phyloP scores from a whole-genome alignment of 225 moss, liverwort and hornwort species.

The Marchantia polymorpha region DNA sequence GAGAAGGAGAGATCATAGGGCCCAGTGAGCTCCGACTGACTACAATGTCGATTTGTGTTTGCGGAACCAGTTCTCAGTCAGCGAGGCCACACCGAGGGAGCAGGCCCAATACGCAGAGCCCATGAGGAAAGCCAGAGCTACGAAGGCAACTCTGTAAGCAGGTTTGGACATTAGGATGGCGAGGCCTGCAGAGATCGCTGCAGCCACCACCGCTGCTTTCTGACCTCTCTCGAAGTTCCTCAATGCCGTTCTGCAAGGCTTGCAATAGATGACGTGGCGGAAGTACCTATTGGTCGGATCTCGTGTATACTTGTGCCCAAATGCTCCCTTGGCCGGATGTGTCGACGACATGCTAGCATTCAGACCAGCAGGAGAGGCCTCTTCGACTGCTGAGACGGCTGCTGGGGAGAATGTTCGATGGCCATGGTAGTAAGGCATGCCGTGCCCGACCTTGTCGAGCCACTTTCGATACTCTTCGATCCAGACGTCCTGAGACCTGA shows the following conservation, averaged over 20 bases:
- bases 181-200: slow-evolving; percentile 47
- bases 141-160: slow-evolving; percentile 55
- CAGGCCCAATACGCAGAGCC: slow-evolving; percentile 57
- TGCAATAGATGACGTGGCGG: slow-evolving; percentile 84
- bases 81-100: slow-evolving; percentile 36
- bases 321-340: slow-evolving; percentile 70
- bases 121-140: slow-evolving; percentile 50
- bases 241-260: slow-evolving; percentile 49
- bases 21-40: background rate
- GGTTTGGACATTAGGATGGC: slow-evolving; percentile 42
- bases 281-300: slow-evolving; percentile 78
- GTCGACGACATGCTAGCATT: slow-evolving; percentile 52
- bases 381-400: slow-evolving; percentile 51
- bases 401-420: slow-evolving; percentile 46
- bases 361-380: slow-evolving; percentile 66
- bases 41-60: slow-evolving; percentile 46
- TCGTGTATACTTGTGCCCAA: slow-evolving; percentile 66
- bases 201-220: slow-evolving; percentile 56
- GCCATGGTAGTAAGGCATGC: slow-evolving; percentile 84
- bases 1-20: too few relatives aligned
- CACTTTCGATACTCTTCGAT: slow-evolving; percentile 69
- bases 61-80: slow-evolving; percentile 72
- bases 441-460: slow-evolving; percentile 69
- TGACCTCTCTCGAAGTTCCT: slow-evolving; percentile 51
- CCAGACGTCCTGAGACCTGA: slow-evolving; percentile 76